These are phyloP conservation scores for Tylopilus sp. DNA, from an alignment of 768 basidiomycete species.

Conservation along the genomic window DNA sequence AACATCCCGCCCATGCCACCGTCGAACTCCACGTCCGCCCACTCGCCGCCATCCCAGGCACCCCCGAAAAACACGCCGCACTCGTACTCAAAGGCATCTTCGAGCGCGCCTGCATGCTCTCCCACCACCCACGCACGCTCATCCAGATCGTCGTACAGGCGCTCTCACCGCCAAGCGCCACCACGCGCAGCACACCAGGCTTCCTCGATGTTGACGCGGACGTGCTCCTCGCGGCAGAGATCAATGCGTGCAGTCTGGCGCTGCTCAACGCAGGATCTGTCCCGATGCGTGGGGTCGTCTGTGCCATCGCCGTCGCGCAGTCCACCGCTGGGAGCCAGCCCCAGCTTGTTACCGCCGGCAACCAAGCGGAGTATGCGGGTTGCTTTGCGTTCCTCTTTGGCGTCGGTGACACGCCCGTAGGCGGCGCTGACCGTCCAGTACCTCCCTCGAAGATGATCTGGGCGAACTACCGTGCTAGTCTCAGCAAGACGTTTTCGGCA, in stretches of 20 bases:
- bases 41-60: slow-evolving; percentile 63
- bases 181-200: background rate
- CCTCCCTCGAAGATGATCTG: slow-evolving; percentile 30
- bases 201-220: slow-evolving; percentile 20
- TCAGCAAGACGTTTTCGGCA: slow-evolving; percentile 34
- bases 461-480: slow-evolving; percentile 19
- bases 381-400: slow-evolving; percentile 68
- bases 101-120: slow-evolving; percentile 60
- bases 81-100: slow-evolving; percentile 54
- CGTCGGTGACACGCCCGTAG: background rate
- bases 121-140: slow-evolving; percentile 66
- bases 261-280: slow-evolving; percentile 67
- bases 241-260: slow-evolving; percentile 70
- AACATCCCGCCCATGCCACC: slow-evolving; percentile 68
- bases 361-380: slow-evolving; percentile 44
- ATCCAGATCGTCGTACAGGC: slow-evolving; percentile 77
- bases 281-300: slow-evolving; percentile 72
- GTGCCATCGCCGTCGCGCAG: slow-evolving; percentile 59
- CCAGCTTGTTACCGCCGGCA: slow-evolving; percentile 45
- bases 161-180: background rate
- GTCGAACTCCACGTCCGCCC: slow-evolving; percentile 76
- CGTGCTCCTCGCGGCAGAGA: slow-evolving; percentile 55
- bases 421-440: background rate
- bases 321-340: slow-evolving; percentile 13
- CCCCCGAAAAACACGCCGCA: slow-evolving; percentile 60